Evolutionary conservation across 1,139 yeast genomes (phyloP).

Genomic region (Taphrina wiesneri): DNA sequence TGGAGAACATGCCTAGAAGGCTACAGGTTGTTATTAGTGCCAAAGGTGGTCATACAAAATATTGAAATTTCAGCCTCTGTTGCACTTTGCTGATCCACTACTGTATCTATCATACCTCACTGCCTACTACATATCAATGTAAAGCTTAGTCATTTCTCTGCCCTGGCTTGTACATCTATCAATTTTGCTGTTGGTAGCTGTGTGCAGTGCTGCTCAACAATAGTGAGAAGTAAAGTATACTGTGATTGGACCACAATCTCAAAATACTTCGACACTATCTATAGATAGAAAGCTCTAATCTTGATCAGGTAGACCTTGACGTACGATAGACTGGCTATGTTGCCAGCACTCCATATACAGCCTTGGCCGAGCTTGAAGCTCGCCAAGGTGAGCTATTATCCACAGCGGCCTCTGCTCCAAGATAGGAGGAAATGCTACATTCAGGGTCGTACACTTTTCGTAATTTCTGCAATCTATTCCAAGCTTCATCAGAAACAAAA

Average conservation of each 20-base stretch:
- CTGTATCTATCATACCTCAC: neutral
- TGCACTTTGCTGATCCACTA: no score
- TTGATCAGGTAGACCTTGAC: no score
- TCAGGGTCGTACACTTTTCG: neutral
- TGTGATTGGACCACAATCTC: no score
- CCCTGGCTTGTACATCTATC: no score
- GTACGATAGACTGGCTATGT: no score
- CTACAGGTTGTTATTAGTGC: neutral
- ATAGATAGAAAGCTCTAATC: no score
- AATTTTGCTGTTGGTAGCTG: no score
- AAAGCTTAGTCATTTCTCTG: no score
- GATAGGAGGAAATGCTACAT: neutral
- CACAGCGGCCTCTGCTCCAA: neutral
- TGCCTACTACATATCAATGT: no score
- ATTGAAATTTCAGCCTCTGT: neutral
- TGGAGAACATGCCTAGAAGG: neutral
- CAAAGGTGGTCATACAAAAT: conserved; percentile 13
- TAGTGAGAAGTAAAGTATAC: no score
- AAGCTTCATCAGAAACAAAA: neutral
- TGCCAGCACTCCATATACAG: neutral
- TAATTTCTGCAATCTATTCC: neutral
- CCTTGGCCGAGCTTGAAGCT: neutral
- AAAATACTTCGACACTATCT: no score
- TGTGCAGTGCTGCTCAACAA: no score
- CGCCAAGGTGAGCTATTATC: conserved; percentile 1